Evolutionary conservation across 164 flowering plant genomes (phyloP).

Genomic region (Umbilicus rupestris): DNA sequence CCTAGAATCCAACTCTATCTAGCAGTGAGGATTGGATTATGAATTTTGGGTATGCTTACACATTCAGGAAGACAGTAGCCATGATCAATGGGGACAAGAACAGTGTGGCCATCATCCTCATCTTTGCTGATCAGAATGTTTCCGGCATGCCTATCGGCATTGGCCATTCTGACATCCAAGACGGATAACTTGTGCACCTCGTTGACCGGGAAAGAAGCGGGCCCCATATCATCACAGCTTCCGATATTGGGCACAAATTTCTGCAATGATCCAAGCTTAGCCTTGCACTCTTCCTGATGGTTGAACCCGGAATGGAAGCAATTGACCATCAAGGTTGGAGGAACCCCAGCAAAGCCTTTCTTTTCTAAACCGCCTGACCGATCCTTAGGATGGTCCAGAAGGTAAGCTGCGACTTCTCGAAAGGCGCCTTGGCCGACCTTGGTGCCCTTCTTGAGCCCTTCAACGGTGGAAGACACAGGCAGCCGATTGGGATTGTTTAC

Average conservation of each 20-base stretch:
- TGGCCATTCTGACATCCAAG: constrained; percentile 52
- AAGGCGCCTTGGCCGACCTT: constrained; percentile 49
- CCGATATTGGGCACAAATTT: constrained; percentile 44
- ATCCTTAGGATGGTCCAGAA: constrained; percentile 47
- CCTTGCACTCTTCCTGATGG: constrained; percentile 25
- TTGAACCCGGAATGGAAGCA: constrained; percentile 40
- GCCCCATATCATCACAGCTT: constrained; percentile 60
- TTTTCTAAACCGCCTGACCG: constrained; percentile 20
- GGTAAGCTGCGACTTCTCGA: constrained; percentile 50
- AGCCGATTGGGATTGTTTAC: constrained; percentile 46
- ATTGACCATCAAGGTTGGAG: constrained; percentile 36
- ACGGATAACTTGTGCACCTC: constrained; percentile 59
- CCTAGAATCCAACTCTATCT: no score
- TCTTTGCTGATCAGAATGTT: constrained; percentile 36
- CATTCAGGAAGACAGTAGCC: constrained; percentile 57
- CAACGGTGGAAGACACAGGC: constrained; percentile 34
- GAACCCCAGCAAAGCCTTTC: constrained; percentile 50
- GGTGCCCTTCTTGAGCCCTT: constrained; percentile 55
- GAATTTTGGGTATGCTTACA: no score
- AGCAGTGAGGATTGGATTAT: no score
- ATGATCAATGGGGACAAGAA: constrained; percentile 51
- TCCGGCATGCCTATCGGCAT: constrained; percentile 63
- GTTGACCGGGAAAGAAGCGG: constrained; percentile 34
- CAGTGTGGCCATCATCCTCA: constrained; percentile 22
- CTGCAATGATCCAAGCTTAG: constrained; percentile 52